Base-by-base conservation (phyloP, 371 early-diverging fungal species). In the Rhizopus delemar region DNA sequence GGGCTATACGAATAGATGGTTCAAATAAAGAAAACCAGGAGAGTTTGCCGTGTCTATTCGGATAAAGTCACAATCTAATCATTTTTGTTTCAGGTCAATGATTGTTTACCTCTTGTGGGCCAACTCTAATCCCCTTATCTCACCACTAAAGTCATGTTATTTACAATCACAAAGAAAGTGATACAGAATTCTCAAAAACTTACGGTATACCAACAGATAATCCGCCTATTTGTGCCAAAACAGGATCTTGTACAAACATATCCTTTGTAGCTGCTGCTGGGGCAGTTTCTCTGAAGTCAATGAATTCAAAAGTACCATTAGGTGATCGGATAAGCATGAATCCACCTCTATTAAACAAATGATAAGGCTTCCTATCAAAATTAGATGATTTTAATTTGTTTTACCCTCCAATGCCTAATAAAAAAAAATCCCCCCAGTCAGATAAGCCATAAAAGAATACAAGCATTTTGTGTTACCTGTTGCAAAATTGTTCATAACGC, bases 251-350 rank as follows among this genome's bases (percentile, higher is more conserved):
- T 16, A 66, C 65, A 65, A 69, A 97, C 92, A 95, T 91, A 57
- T 90, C 86, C 32, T 66, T 66, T 15, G 65, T 72, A 1, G 95
- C 75, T 5, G 80, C 89, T 12, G 66, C 74, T 5, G 98, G 97
- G 0, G 99, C 99, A 0, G 78, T 81, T 75, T 99, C 99, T 43
- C 99, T 77, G 43, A 92, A 92, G 68, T 92, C 92, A 51, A 92
- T 83, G 12, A 78, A 62, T 50, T 85, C 86, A 49, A 66, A 61
- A 32, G 83, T 75, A n/a, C 84, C 80, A 62, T 84, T 75, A 28
- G 84, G 68, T 16, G 80, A 60, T n/a, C 95, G 89, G 13, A 98
- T 80, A 13, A 97, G 73, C 90, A 98, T 90, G 74, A 99, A 98
- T 6, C 99, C 99, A 41, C 99, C 99, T 8, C 90, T 84, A 46